These are phyloP conservation scores for Lasiosphaeriaceae sp. DNA, from an alignment of 495 filamentous ascomycete species.

Conservation along the genomic window DNA sequence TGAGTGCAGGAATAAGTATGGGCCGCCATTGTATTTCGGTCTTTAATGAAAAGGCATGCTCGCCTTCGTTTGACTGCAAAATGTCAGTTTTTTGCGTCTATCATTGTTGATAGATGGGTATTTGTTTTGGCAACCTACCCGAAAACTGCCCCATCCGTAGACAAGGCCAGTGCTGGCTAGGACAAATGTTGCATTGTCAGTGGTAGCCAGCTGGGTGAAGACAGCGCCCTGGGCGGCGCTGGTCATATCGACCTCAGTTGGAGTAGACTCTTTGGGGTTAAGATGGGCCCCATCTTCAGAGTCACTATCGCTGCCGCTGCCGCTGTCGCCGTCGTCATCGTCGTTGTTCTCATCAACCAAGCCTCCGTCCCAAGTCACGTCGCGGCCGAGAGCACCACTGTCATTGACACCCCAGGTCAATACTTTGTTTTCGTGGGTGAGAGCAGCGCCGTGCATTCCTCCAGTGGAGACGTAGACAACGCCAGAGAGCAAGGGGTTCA, in stretches of 20 bases:
- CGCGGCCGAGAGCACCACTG: not conserved
- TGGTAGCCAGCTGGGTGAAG: not conserved
- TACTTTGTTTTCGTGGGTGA: not conserved
- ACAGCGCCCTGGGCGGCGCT: not conserved
- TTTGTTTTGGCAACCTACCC: too few species aligned
- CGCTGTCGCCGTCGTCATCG: not conserved
- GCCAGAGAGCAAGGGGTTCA: not conserved
- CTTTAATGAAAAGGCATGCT: not conserved
- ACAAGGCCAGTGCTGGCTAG: not conserved
- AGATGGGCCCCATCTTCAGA: not conserved
- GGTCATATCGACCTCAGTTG: not conserved
- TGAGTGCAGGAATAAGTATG: not conserved
- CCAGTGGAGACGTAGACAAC: not conserved
- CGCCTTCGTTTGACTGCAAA: not conserved
- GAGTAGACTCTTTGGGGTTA: constrained; percentile 1
- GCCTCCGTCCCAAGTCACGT: not conserved
- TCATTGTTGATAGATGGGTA: not conserved
- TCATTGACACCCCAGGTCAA: constrained; percentile 5
- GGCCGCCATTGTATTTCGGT: not conserved
- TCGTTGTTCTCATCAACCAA: not conserved
- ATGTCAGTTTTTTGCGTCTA: not conserved
- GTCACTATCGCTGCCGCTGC: not conserved
- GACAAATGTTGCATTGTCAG: not conserved
- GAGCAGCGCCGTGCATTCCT: constrained; percentile 1
- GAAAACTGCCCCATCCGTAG: constrained; percentile 4